Conservation (phyloP, 1,284 basidiomycete species). For the Pisolithus thermaeus region DNA sequence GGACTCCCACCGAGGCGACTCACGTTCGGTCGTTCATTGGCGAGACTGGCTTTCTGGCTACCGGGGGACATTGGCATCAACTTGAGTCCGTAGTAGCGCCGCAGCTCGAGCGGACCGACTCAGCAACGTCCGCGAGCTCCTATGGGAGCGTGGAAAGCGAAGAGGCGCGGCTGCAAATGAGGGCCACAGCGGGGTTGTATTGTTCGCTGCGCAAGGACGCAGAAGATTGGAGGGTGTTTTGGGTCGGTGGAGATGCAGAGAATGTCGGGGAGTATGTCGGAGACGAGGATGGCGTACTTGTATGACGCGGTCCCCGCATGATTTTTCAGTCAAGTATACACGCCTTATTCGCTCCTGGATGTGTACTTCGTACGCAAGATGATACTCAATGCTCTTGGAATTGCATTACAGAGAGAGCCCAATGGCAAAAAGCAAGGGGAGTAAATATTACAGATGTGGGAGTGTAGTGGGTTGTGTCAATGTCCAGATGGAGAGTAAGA, state of each 20-base stretch:
- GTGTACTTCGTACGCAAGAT: neutral
- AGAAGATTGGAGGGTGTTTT: conserved; percentile 72
- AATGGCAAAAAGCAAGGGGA: conserved; percentile 18
- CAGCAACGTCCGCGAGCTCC: conserved; percentile 38
- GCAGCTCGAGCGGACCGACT: conserved; percentile 33
- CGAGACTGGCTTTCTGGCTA: conserved; percentile 55
- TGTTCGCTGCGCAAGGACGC: conserved; percentile 65
- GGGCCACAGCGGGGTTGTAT: conserved; percentile 59
- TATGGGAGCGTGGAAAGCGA: conserved; percentile 48
- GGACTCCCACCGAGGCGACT: conserved; percentile 42
- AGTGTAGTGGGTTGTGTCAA: conserved; percentile 21
- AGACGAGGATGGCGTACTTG: conserved; percentile 24
- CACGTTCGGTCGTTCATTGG: conserved; percentile 58
- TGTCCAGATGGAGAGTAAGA: conserved; percentile 14
- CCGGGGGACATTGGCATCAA: conserved; percentile 69
- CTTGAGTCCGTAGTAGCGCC: conserved; percentile 33
- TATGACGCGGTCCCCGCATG: conserved; percentile 11
- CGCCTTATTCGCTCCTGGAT: neutral
- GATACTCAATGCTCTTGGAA: conserved; percentile 12
- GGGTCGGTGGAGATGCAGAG: conserved; percentile 57
- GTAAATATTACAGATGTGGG: conserved; percentile 27
- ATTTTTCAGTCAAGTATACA: neutral
- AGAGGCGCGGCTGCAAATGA: conserved; percentile 39
- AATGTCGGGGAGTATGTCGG: conserved; percentile 17
- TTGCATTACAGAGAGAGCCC: conserved; percentile 16